Conservation (phyloP, 257 asterid species). For the Nicotiana benthamiana region DNA sequence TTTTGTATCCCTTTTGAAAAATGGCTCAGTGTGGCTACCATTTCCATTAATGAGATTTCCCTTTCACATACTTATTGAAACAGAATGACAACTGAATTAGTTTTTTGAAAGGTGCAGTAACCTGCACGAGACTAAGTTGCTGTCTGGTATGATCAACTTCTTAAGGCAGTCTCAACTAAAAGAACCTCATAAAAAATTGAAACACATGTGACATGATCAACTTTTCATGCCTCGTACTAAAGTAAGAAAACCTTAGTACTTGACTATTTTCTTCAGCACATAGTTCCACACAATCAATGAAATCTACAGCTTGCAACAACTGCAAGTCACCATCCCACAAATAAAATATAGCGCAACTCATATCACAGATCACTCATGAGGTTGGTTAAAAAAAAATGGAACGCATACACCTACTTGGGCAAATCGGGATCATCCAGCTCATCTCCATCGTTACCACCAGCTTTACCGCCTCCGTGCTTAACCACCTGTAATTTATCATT, state of each 20-base stretch:
- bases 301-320: constrained; percentile 9
- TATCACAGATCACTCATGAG: constrained; percentile 35
- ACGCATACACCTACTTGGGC: constrained; percentile 68
- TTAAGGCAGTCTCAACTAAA: neutral
- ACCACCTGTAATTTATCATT: constrained; percentile 87
- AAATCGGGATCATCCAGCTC: constrained; percentile 81
- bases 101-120: neutral
- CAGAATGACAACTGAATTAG: neutral
- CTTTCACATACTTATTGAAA: neutral
- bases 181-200: neutral
- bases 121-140: neutral
- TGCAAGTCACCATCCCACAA: constrained; percentile 18
- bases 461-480: constrained; percentile 77
- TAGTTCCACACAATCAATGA: neutral
- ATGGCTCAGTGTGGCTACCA: neutral
- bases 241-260: neutral
- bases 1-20: neutral
- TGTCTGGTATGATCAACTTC: neutral
- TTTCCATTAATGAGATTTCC: neutral
- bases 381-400: constrained; percentile 9
- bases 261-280: neutral
- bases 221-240: neutral
- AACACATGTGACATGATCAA: neutral
- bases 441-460: constrained; percentile 46
- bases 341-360: constrained; percentile 17